Evolutionary conservation across 1,284 basidiomycete species (phyloP).

Genomic region (Cryptococcus jaspeensis): DNA sequence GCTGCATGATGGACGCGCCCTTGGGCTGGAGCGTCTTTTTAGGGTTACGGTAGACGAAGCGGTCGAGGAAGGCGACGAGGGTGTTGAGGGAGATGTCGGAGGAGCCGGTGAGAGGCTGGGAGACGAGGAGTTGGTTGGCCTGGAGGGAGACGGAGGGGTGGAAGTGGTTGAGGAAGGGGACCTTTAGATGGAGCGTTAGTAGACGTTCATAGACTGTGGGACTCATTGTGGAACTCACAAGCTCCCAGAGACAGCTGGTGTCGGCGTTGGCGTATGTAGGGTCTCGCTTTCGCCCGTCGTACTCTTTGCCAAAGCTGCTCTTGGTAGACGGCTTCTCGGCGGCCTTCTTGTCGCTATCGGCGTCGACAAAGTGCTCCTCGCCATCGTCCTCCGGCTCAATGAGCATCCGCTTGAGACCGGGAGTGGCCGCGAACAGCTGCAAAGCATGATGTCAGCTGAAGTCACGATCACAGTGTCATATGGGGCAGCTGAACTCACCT

Average conservation of each 20-base stretch:
- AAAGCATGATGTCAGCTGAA: conserved; percentile 1
- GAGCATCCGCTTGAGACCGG: conserved; percentile 69
- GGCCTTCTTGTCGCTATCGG: conserved; percentile 21
- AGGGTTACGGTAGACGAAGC: conserved; percentile 91
- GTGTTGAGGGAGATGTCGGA: conserved; percentile 91
- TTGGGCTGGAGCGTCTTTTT: conserved; percentile 72
- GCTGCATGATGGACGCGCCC: conserved; percentile 92
- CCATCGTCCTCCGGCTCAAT: conserved; percentile 55
- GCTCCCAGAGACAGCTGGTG: conserved; percentile 80
- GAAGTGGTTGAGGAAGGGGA: conserved; percentile 78
- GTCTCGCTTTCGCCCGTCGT: conserved; percentile 87
- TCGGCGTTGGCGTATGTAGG: conserved; percentile 84
- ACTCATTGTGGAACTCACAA: conserved; percentile 58
- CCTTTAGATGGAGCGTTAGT: conserved; percentile 52
- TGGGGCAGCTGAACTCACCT: conserved; percentile 46
- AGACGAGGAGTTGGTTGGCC: conserved; percentile 73
- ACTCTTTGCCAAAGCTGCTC: conserved; percentile 44
- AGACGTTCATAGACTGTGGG: neutral
- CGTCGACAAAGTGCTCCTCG: conserved; percentile 57
- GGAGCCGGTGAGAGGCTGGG: conserved; percentile 66
- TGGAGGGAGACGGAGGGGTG: conserved; percentile 90
- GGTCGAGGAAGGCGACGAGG: conserved; percentile 85
- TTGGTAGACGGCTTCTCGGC: conserved; percentile 1
- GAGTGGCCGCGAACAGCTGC: conserved; percentile 72
- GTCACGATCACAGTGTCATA: neutral